These are phyloP conservation scores for Fraxinus pennsylvanica DNA, from an alignment of 257 asterid genomes.

Conservation along the genomic window DNA sequence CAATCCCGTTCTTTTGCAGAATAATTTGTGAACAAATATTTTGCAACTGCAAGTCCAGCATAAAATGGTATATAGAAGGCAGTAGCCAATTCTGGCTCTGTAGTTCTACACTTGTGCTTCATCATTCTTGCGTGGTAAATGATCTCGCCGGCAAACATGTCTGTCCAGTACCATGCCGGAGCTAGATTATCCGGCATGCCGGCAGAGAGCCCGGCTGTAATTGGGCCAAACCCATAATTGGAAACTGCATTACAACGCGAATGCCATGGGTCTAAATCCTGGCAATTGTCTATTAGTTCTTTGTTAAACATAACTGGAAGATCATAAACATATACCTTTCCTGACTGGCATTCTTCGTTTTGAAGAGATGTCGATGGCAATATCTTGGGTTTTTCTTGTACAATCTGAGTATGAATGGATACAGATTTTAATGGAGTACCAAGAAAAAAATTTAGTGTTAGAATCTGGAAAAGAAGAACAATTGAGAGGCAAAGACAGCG, in stretches of 20 bases:
- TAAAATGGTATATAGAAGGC: conserved; percentile 67
- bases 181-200: conserved; percentile 42
- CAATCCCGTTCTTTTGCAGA: conserved; percentile 43
- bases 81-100: conserved; percentile 52
- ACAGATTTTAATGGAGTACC: conserved; percentile 17
- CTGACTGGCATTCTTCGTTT: conserved; percentile 25
- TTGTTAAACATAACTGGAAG: conserved; percentile 57
- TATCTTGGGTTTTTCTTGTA: background rate
- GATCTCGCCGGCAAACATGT: conserved; percentile 60
- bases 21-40: conserved; percentile 42
- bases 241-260: conserved; percentile 62
- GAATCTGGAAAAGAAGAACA: conserved; percentile 34
- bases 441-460: conserved; percentile 28
- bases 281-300: conserved; percentile 45
- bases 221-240: conserved; percentile 53
- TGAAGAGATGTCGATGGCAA: background rate
- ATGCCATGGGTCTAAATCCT: conserved; percentile 58
- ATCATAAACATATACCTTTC: conserved; percentile 54
- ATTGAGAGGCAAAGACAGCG: conserved; percentile 28
- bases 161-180: conserved; percentile 69
- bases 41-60: conserved; percentile 53
- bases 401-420: background rate
- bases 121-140: conserved; percentile 46
- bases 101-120: conserved; percentile 51
- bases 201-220: conserved; percentile 30